A percentile compares a stretch with the other conserved stretches of the same genome.
These are phyloP conservation scores for Trichoderma semiorbis DNA, from an alignment of 2,329 filamentous ascomycete species.

Conservation along the genomic window DNA sequence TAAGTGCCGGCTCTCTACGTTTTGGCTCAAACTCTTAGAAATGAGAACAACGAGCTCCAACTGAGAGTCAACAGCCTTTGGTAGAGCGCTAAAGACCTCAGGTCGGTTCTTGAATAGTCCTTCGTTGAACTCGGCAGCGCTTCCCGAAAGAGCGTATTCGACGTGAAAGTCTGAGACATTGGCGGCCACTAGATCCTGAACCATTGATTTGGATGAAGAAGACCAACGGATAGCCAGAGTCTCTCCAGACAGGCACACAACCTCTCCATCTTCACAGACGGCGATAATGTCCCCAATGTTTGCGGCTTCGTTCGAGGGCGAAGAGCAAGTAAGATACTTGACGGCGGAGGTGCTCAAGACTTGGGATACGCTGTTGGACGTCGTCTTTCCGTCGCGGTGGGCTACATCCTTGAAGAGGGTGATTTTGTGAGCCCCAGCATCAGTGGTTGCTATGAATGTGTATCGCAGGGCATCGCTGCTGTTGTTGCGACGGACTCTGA, in stretches of 20 bases:
- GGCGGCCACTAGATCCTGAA: slow-evolving; percentile 35
- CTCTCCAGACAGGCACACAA: slow-evolving; percentile 59
- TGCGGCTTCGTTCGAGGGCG: slow-evolving; percentile 26
- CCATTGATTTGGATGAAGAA: slow-evolving; percentile 31
- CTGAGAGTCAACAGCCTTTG: slow-evolving; percentile 43
- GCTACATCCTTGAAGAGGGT: slow-evolving; percentile 58
- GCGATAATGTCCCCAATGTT: slow-evolving; percentile 45
- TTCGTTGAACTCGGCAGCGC: slow-evolving; percentile 47
- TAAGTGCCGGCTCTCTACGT: slow-evolving; percentile 30
- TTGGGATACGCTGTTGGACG: slow-evolving; percentile 47
- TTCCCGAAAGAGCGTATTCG: slow-evolving; percentile 47
- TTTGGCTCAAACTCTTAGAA: slow-evolving; percentile 35
- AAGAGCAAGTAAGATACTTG: slow-evolving; percentile 35
- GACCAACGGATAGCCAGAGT: slow-evolving; percentile 35
- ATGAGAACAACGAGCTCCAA: slow-evolving; percentile 55
- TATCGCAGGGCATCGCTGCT: slow-evolving; percentile 52
- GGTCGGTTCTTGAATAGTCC: slow-evolving; percentile 54
- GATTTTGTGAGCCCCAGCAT: slow-evolving; percentile 47
- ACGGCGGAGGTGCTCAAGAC: slow-evolving; percentile 39
- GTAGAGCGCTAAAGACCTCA: slow-evolving; percentile 51
- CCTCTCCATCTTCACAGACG: slow-evolving; percentile 58
- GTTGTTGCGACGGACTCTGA: slow-evolving; percentile 49
- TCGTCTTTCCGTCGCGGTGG: slow-evolving; percentile 49
- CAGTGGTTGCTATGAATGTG: slow-evolving; percentile 58
- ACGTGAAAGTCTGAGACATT: slow-evolving; percentile 41